Evolutionary conservation across 345 rosid genomes (phyloP).

Genomic region (Cochlearia excelsa): DNA sequence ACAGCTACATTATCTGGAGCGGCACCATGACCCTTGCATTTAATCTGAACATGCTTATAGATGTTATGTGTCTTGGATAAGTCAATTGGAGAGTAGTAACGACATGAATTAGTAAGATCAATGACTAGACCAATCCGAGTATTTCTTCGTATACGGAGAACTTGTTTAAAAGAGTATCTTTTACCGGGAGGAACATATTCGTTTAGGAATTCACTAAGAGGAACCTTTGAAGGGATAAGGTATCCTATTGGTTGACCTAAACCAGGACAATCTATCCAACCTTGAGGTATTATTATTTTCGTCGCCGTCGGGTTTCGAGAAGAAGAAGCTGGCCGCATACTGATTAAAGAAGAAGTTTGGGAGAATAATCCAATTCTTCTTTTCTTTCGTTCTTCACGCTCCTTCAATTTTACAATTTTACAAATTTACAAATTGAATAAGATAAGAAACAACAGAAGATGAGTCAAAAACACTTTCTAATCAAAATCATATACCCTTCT

Average conservation of each 20-base stretch:
- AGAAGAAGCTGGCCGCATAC: too few relatives aligned
- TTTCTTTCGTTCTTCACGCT: constrained; percentile 91
- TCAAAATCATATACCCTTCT: constrained; percentile 51
- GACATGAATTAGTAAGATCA: constrained; percentile 92
- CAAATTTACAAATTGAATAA: too few relatives aligned
- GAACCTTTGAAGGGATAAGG: constrained; percentile 92
- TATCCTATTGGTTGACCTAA: constrained; percentile 64
- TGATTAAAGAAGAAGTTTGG: too few relatives aligned
- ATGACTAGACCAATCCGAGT: constrained; percentile 95
- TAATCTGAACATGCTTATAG: constrained; percentile 80
- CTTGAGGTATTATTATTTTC: constrained; percentile 72
- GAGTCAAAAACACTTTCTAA: background rate
- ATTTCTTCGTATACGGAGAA: constrained; percentile 69
- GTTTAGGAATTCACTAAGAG: constrained; percentile 77
- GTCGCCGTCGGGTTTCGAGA: constrained; percentile 47
- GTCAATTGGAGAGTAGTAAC: constrained; percentile 71
- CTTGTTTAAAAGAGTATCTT: constrained; percentile 98
- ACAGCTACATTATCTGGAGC: constrained; percentile 87
- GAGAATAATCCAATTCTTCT: constrained; percentile 42
- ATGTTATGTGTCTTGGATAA: constrained; percentile 67
- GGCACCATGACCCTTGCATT: constrained; percentile 86
- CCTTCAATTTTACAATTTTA: constrained; percentile 39
- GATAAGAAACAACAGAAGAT: constrained; percentile 12
- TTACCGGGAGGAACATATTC: constrained; percentile 76
- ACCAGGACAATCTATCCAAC: constrained; percentile 94